These are phyloP conservation scores for Barnettozyma salicaria DNA, from an alignment of 805 yeast genomes.

Conservation along the genomic window DNA sequence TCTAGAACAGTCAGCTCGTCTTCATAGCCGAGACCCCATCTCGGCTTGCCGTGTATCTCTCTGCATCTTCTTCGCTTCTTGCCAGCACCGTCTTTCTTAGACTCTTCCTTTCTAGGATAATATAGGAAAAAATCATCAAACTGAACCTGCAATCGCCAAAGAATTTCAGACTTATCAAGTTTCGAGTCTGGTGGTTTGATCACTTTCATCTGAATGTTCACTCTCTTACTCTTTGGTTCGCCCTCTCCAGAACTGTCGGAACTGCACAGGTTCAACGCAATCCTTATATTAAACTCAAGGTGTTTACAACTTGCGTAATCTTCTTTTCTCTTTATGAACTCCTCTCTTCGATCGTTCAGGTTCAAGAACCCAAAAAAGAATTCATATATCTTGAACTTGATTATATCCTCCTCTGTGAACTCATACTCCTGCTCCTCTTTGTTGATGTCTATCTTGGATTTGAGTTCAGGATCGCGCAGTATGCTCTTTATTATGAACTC, in stretches of 20 bases:
- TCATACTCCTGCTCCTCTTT: constrained; percentile 3
- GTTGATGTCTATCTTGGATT: constrained; percentile 2
- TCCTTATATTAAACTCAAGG: constrained; percentile 9
- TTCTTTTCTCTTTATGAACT: neutral
- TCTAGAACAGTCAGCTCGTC: constrained; percentile 18
- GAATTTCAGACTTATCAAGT: constrained; percentile 7
- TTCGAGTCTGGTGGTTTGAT: constrained; percentile 15
- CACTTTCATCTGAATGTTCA: constrained; percentile 8
- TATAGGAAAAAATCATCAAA: constrained; percentile 12
- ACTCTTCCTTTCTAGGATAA: constrained; percentile 5
- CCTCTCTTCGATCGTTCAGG: constrained; percentile 12
- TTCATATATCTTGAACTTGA: constrained; percentile 16
- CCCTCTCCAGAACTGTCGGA: neutral
- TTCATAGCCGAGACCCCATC: constrained; percentile 22
- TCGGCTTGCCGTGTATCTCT: constrained; percentile 11
- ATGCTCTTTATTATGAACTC: constrained; percentile 15
- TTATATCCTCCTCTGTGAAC: constrained; percentile 10
- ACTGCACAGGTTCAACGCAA: neutral
- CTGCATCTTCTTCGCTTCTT: constrained; percentile 13
- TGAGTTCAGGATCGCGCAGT: constrained; percentile 6
- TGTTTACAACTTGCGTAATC: no score
- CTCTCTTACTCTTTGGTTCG: neutral
- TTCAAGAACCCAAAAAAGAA: constrained; percentile 15
- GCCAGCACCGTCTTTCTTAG: constrained; percentile 1
- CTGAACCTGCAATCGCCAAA: constrained; percentile 11